These are phyloP conservation scores for Gossypium herbaceum DNA, from an alignment of 345 rosid species.

Conservation along the genomic window DNA sequence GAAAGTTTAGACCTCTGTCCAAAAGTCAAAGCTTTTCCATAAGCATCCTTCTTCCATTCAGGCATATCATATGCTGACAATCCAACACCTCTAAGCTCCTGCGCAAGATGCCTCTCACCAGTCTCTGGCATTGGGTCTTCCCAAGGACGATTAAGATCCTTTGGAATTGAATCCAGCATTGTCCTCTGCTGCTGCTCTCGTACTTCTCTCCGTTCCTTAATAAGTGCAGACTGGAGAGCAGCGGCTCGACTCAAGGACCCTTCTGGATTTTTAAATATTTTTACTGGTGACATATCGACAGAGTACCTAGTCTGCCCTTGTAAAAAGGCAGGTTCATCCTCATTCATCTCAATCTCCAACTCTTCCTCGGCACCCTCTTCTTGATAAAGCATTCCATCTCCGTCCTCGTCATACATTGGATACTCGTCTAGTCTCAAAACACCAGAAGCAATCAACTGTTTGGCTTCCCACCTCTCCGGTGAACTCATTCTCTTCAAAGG, in stretches of 20 bases:
- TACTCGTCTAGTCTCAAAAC: slow-evolving; percentile 50
- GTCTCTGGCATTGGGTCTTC: slow-evolving; percentile 93
- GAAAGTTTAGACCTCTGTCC: slow-evolving; percentile 87
- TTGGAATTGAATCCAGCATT: slow-evolving; percentile 88
- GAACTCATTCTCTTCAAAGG: slow-evolving; percentile 87
- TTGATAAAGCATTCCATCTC: slow-evolving; percentile 73
- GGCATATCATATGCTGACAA: slow-evolving; percentile 86
- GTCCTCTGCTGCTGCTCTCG: slow-evolving; percentile 83
- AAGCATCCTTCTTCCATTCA: slow-evolving; percentile 94
- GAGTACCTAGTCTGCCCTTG: slow-evolving; percentile 71
- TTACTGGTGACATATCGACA: slow-evolving; percentile 81
- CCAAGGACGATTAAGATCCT: slow-evolving; percentile 98
- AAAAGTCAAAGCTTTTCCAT: slow-evolving; percentile 66
- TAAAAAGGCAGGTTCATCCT: slow-evolving; percentile 82
- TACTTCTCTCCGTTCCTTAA: slow-evolving; percentile 80
- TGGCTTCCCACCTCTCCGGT: slow-evolving; percentile 85
- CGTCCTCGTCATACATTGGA: slow-evolving; percentile 84
- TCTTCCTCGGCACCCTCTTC: slow-evolving; percentile 90
- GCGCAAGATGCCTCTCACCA: slow-evolving; percentile 90
- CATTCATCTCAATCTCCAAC: slow-evolving; percentile 90
- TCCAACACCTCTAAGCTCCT: slow-evolving; percentile 90
- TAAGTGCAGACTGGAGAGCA: slow-evolving; percentile 88
- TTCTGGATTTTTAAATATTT: slow-evolving; percentile 89
- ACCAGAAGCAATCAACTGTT: slow-evolving; percentile 87
- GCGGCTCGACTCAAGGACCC: slow-evolving; percentile 95